Base-by-base conservation (phyloP, 1,139 yeast genomes). In the Blastobotrys arbuscula region DNA sequence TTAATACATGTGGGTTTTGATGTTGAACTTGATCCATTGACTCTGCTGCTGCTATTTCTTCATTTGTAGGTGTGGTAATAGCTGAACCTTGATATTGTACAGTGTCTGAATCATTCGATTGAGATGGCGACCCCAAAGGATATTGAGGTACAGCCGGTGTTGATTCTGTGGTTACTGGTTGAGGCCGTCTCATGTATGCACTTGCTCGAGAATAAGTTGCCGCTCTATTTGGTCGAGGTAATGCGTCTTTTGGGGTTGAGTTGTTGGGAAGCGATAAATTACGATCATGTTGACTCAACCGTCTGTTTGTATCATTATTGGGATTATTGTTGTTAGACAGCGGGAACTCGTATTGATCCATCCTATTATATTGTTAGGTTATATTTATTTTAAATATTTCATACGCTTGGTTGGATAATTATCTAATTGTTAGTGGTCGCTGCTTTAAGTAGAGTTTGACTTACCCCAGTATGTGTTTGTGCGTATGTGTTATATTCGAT, bases 211-310 rank as follows among this genome's bases (percentile, higher is more conserved):
- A 54, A 24, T 53, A 52, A 2, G 65, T 62, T 6, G 65, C 65
- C 2, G 65, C 64, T 34, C 65, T 46, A 9, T 54, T 56, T 3
- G 62, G 65, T 48, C 47, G 45, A 20, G 39, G 45, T 31, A 21
- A 45, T 18, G 23, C 35, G 41, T 45, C 15, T 55, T 59, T 33
- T 12, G 52, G 37, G 2, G 60, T 37, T 4, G 55, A 48, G 41
- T 53, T 50, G 48, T 36, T 60, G 2, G 66, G 66, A 20, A 62
- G 46, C 3, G 66, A 62, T 38, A 60, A 61, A 44, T 62, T 62
- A 24, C 66, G 53, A 42, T 62, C 66, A 51, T 62, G 46, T 30
- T 47, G 44, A 15, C 39, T 45, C 13, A 33, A 43, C 6, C 44
- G 43, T 2, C 18, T 37, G 4, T 18, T 18, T 9, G 31, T 28